Base-by-base conservation (phyloP, 208 protist species). In the Leptomonas seymouri region DNA sequence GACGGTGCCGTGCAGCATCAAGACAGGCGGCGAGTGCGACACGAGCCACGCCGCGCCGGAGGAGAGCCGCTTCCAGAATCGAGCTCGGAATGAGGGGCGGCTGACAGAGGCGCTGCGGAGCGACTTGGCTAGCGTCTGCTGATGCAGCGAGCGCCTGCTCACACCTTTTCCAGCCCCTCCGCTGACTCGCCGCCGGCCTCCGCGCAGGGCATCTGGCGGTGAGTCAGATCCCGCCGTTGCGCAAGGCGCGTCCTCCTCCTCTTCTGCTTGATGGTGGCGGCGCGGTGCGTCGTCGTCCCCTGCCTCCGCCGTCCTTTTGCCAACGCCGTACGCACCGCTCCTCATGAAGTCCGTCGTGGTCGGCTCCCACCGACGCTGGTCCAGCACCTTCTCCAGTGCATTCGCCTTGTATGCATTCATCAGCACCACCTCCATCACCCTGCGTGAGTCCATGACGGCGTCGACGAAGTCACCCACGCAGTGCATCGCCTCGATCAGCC, bases 331-430 rank as follows among this genome's bases (percentile, higher is more conserved):
- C 23, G 16, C 7, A 27, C 44, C 48, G 42, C 25, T 21, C 25
- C 42, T 44, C 54, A 59, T 67, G 50, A 62, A 58, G 9, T 79
- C 67, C 59, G 63, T 60, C 15, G 68, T 57, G 0, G 76, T 78
- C 27, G 71, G 67, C 77, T 93, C 88, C 88, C 85, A 91, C 54
- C 71, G 45, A 7, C 66, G 68, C 20, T 65, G 42, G 51, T 86
- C 76, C 14, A 87, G 54, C 27, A 94, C 41, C 27, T 73, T 68
- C 53, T 86, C 80, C 23, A 94, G 68, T 30, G 87, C 73, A 51
- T 73, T 82, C 8, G 85, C 86, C 76, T 94, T 94, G 80, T 94
- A 87, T 7, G 81, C 89, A 62, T 94, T 91, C 44, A 74, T 39
- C 71, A 88, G 55, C 34, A 94, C 71, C 57, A 91, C 72, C 51